phyloP scores from a whole-genome alignment of 1,284 basidiomycete species.

The Mrakiaceae sp. region DNA sequence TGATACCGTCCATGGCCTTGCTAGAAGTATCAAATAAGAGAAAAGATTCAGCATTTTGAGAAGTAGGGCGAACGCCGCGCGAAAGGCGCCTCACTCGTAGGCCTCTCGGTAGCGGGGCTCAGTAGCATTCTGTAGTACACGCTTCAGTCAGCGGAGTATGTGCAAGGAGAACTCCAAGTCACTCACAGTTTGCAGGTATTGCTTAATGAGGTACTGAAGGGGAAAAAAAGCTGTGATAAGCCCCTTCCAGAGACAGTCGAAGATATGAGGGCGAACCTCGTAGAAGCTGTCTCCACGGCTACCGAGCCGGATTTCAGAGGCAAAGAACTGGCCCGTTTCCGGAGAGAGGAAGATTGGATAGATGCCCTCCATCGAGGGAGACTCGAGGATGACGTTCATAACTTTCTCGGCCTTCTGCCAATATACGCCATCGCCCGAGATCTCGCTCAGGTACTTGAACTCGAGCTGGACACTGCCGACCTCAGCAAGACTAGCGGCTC shows the following conservation, averaged over 20 bases:
- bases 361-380: constrained; percentile 57
- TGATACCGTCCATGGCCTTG: constrained; percentile 68
- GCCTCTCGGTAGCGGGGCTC: constrained; percentile 77
- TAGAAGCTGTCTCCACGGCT: constrained; percentile 92
- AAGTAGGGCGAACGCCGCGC: too few relatives aligned
- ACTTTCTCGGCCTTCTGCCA: constrained; percentile 73
- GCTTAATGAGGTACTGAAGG: constrained; percentile 29
- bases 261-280: constrained; percentile 46
- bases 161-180: too few relatives aligned
- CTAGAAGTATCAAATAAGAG: too few relatives aligned
- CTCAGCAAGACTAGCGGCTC: constrained; percentile 70
- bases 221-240: constrained; percentile 5
- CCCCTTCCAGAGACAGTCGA: constrained; percentile 5
- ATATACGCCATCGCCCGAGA: constrained; percentile 65
- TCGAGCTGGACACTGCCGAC: constrained; percentile 75
- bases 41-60: too few relatives aligned
- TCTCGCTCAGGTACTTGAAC: constrained; percentile 72
- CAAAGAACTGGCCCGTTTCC: constrained; percentile 54
- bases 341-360: constrained; percentile 77
- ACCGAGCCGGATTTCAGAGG: constrained; percentile 73
- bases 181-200: constrained; percentile 41
- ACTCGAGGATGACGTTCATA: constrained; percentile 55
- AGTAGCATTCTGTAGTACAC: constrained; percentile 47
- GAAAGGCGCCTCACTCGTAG: constrained; percentile 45
- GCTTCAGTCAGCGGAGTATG: too few relatives aligned